Evolutionary conservation across 2,329 filamentous ascomycete genomes (phyloP).

Genomic region (Penicillium sumatraense): DNA sequence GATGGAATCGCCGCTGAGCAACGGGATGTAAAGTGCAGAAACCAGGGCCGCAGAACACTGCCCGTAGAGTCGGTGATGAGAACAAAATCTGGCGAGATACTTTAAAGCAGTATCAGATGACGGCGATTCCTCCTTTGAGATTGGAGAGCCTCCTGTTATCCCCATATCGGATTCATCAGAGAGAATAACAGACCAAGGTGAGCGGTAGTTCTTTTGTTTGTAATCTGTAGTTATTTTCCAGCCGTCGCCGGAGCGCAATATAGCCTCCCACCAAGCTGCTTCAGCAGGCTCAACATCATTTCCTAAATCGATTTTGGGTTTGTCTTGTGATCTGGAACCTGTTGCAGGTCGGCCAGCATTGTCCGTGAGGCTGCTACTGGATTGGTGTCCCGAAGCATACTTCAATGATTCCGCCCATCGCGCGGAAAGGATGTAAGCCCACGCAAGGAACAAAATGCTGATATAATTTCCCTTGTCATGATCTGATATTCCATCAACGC

Average conservation of each 20-base stretch:
- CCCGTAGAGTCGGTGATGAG: background rate
- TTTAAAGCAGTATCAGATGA: constrained; percentile 5
- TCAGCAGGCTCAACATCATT: background rate
- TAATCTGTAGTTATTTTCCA: constrained; percentile 5
- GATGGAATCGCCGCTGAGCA: constrained; percentile 5
- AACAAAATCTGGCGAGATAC: background rate
- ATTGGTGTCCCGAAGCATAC: background rate
- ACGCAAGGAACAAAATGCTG: constrained; percentile 2
- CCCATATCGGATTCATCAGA: no score
- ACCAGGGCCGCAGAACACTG: constrained; percentile 29
- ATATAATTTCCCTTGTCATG: constrained; percentile 30
- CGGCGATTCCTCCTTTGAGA: constrained; percentile 7
- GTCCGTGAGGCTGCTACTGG: background rate
- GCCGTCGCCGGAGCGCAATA: background rate
- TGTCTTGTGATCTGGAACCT: background rate
- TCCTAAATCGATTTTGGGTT: background rate
- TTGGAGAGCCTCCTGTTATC: background rate
- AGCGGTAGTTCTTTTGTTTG: constrained; percentile 10
- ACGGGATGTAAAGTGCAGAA: constrained; percentile 26
- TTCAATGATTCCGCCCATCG: background rate
- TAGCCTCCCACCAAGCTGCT: background rate
- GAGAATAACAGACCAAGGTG: background rate
- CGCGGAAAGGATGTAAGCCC: background rate
- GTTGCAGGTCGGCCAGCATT: background rate
- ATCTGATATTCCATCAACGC: constrained; percentile 18